Evolutionary conservation across 352 stramenopile species (phyloP).

Genomic region (Pythium phragmitis): DNA sequence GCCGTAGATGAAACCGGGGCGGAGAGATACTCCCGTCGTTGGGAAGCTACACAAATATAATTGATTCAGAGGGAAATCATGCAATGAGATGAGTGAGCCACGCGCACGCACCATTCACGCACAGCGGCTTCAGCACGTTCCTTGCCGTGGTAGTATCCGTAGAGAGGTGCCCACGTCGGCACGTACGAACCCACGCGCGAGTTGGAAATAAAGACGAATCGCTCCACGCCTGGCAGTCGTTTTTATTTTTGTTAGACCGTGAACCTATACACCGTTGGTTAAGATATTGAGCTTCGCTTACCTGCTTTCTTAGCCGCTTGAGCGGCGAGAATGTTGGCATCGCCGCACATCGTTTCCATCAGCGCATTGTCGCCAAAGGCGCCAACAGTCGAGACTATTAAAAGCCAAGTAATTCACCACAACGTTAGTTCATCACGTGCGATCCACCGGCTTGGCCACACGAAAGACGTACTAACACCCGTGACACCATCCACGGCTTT

Average conservation of each 20-base stretch:
- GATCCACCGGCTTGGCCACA: neutral
- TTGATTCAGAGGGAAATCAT: neutral
- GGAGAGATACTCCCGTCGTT: constrained; percentile 71
- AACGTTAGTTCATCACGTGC: neutral
- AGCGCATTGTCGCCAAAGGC: constrained; percentile 87
- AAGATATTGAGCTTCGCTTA: too few relatives aligned
- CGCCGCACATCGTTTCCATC: constrained; percentile 89
- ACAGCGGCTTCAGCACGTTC: constrained; percentile 80
- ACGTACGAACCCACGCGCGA: constrained; percentile 83
- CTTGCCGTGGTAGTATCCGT: constrained; percentile 92
- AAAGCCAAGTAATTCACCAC: neutral
- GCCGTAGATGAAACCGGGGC: constrained; percentile 91
- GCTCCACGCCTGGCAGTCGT: constrained; percentile 39
- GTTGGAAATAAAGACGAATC: constrained; percentile 92
- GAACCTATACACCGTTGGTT: too few relatives aligned
- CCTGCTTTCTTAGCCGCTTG: constrained; percentile 60
- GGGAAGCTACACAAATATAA: constrained; percentile 46
- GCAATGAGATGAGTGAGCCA: neutral
- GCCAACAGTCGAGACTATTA: constrained; percentile 83
- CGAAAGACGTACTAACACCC: constrained; percentile 59
- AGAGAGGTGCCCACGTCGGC: constrained; percentile 69
- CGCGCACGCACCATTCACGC: constrained; percentile 38
- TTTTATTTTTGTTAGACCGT: neutral
- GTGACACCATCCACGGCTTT: constrained; percentile 74
- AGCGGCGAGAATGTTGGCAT: constrained; percentile 81